phyloP scores from a whole-genome alignment of 2,329 filamentous ascomycete genomes.

The Didymella lethalis region DNA sequence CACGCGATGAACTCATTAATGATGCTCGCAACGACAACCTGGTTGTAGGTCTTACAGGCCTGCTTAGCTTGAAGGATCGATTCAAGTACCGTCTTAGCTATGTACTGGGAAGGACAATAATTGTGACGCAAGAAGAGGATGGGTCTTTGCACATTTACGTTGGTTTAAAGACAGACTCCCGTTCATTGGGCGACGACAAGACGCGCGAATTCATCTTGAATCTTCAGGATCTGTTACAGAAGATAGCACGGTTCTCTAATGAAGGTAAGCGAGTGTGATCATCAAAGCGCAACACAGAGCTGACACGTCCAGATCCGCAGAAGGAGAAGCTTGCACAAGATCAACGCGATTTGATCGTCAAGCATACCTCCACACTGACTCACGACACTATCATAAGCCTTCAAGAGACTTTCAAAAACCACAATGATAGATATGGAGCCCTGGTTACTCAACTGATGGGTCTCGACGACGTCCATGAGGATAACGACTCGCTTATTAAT shows the following conservation, averaged over 20 bases:
- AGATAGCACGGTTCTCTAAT: neutral
- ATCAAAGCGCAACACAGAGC: neutral
- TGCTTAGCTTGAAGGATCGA: neutral
- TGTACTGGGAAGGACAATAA: neutral
- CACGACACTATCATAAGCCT: constrained; percentile 3
- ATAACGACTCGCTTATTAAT: too few relatives aligned
- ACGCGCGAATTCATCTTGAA: neutral
- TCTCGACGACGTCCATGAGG: constrained; percentile 1
- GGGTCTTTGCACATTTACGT: neutral
- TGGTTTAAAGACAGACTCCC: too few relatives aligned
- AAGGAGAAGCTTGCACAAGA: neutral
- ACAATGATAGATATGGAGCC: neutral
- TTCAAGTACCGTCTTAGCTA: neutral
- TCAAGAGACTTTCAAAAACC: neutral
- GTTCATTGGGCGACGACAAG: neutral
- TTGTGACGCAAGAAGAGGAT: neutral
- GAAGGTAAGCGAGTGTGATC: neutral
- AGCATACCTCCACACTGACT: neutral
- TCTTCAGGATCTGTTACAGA: neutral
- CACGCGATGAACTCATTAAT: neutral
- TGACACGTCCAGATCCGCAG: constrained; percentile 2
- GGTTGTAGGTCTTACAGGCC: neutral
- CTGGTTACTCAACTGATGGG: constrained; percentile 16
- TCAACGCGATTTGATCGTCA: constrained; percentile 7
- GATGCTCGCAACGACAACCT: neutral